A percentile compares a stretch with the other conserved stretches of the same genome.
phyloP scores from a whole-genome alignment of 73 alveolate genomes.

The Symbiodinium pilosum region DNA sequence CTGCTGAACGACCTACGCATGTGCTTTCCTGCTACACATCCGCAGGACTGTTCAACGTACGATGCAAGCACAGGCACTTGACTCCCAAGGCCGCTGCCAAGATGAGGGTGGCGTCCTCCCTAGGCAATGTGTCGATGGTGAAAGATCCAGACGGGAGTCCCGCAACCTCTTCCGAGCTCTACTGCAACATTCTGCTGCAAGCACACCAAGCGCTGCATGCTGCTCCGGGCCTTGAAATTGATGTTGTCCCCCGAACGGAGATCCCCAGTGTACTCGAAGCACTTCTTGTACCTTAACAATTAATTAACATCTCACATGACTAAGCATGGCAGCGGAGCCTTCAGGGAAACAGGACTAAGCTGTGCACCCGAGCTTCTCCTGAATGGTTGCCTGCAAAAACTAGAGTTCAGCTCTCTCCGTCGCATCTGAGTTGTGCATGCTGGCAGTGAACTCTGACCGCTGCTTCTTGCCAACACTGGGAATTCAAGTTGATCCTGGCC shows the following conservation, averaged over 20 bases:
- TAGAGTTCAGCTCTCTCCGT: too few species aligned
- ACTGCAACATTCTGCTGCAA: too few species aligned
- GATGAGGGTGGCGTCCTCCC: constrained; percentile 67
- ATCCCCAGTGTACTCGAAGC: constrained; percentile 83
- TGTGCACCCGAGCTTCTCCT: not conserved
- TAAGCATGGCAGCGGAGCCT: not conserved
- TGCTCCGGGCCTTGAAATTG: constrained; percentile 50
- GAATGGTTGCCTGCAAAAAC: constrained; percentile 35
- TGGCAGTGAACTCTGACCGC: too few species aligned
- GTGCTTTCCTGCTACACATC: too few species aligned
- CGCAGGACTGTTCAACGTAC: too few species aligned
- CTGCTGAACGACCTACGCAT: constrained; percentile 34
- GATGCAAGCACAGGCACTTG: too few species aligned
- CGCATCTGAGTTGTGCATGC: too few species aligned
- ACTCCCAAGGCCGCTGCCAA: constrained; percentile 2
- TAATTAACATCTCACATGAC: not conserved
- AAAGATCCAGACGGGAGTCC: constrained; percentile 60
- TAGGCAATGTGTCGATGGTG: constrained; percentile 69
- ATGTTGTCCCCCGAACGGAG: constrained; percentile 74
- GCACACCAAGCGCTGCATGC: too few species aligned
- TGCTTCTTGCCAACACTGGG: too few species aligned
- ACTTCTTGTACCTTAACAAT: constrained; percentile 48
- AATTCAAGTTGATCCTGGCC: too few species aligned
- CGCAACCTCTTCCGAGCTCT: constrained; percentile 25
- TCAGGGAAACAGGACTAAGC: not conserved